phyloP scores from a whole-genome alignment of 371 early-diverging fungal species.

The Circinella umbellata region DNA sequence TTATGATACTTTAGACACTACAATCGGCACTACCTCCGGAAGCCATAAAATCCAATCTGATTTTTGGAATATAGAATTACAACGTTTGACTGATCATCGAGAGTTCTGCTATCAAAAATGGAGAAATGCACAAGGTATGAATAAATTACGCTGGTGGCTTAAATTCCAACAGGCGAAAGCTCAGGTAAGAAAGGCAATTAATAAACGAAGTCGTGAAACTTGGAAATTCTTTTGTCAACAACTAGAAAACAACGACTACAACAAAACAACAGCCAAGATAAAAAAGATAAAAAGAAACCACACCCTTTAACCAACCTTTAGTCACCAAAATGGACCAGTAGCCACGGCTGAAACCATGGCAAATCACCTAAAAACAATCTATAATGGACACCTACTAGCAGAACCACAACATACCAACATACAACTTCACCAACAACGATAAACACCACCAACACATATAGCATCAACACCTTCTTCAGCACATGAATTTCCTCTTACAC shows the following conservation, averaged over 20 bases:
- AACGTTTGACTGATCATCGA: not conserved
- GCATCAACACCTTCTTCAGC: not conserved
- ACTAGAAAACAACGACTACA: not conserved
- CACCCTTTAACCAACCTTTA: not conserved
- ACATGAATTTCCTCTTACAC: not conserved
- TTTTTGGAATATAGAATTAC: not conserved
- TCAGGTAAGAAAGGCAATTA: not conserved
- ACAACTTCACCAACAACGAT: too few species aligned
- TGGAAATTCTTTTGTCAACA: not conserved
- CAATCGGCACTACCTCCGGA: not conserved
- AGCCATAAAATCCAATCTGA: not conserved
- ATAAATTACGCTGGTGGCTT: not conserved
- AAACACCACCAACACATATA: not conserved
- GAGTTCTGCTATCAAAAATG: not conserved
- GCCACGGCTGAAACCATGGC: conserved; percentile 1
- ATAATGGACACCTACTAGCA: too few species aligned
- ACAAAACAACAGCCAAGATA: not conserved
- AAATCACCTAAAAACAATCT: not conserved
- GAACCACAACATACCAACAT: too few species aligned
- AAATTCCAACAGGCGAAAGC: not conserved
- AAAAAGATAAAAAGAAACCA: not conserved
- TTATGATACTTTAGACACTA: not conserved
- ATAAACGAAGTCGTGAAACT: not conserved
- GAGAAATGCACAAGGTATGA: not conserved
- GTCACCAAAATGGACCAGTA: conserved; percentile 12